Conservation (phyloP, 441 rosid genomes). For the Raphanus hybrid region DNA sequence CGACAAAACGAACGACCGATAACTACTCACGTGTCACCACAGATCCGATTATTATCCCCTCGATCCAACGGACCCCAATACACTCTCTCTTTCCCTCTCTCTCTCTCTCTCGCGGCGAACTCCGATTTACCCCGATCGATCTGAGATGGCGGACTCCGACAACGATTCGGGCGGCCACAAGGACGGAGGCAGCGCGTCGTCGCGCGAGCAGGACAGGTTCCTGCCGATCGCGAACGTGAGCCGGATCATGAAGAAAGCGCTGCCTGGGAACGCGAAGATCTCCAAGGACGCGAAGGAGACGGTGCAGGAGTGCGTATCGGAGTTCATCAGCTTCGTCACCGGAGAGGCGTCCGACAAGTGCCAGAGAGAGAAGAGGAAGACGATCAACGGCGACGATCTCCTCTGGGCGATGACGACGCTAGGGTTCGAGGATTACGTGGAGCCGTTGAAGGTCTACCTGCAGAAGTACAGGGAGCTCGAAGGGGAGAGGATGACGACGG, state of each 20-base stretch:
- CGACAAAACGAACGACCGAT: constrained; percentile 15
- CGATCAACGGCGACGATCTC: constrained; percentile 32
- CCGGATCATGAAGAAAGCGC: constrained; percentile 29
- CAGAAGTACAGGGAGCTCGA: constrained; percentile 23
- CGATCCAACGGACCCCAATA: constrained; percentile 22
- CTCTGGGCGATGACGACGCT: constrained; percentile 33
- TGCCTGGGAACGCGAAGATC: constrained; percentile 27
- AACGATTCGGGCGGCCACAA: constrained; percentile 31
- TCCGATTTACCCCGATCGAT: constrained; percentile 3
- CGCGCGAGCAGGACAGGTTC: constrained; percentile 26
- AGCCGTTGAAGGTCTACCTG: constrained; percentile 26
- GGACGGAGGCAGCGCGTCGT: constrained; percentile 12
- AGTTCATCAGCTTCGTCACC: constrained; percentile 27
- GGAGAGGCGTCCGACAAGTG: constrained; percentile 27
- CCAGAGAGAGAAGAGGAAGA: constrained; percentile 32
- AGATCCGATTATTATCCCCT: constrained; percentile 10
- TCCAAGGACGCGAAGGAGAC: constrained; percentile 30
- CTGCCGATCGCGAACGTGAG: constrained; percentile 30
- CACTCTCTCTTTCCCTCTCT: constrained; percentile 2
- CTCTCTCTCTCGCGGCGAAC: constrained; percentile 1
- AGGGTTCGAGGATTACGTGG: constrained; percentile 30
- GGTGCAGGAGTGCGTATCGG: constrained; percentile 29
- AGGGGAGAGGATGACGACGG: constrained; percentile 23
- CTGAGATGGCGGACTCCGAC: constrained; percentile 26
- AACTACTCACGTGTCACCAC: constrained; percentile 24